Percentiles rank a stretch among this genome's conserved stretches.
These are phyloP conservation scores for Petunia axillaris DNA, from an alignment of 257 asterid genomes.

Conservation along the genomic window DNA sequence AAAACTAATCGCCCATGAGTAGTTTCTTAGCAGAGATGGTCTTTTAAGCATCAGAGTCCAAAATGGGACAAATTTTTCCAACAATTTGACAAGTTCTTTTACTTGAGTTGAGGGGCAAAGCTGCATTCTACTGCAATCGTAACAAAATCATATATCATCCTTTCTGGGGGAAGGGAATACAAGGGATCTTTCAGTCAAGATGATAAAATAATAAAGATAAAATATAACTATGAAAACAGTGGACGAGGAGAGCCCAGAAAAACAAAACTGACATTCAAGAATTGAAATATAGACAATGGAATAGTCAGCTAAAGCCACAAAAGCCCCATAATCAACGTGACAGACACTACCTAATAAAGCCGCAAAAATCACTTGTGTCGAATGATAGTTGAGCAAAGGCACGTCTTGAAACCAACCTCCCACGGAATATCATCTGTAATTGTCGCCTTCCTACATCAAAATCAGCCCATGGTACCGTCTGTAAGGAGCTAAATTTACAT, in stretches of 20 bases:
- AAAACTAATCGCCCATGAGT: not conserved
- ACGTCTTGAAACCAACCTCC: conserved; percentile 3
- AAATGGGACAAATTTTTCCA: no score
- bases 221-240: conserved; percentile 18
- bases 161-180: not conserved
- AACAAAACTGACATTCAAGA: conserved; percentile 41
- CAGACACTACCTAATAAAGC: conserved; percentile 26
- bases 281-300: conserved; percentile 36
- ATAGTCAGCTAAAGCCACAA: conserved; percentile 39
- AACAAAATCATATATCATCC: no score
- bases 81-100: no score
- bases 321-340: conserved; percentile 24
- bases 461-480: conserved; percentile 20
- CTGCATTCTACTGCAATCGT: not conserved
- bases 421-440: not conserved
- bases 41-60: not conserved
- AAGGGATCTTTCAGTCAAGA: not conserved
- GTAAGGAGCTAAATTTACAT: conserved; percentile 52
- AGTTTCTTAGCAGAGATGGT: not conserved
- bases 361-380: conserved; percentile 24
- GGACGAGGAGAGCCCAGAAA: conserved; percentile 28
- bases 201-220: not conserved
- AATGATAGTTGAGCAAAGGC: conserved; percentile 5
- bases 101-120: no score
- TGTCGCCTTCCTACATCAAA: conserved; percentile 23